Conservation (phyloP, 345 rosid genomes). For the Citrus sinensis region DVS_A1.0 CM039165.1:26471501-26472000, state of each 20-base stretch:
- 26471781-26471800: constrained; percentile 3
- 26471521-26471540: neutral
- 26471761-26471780: constrained; percentile 16
- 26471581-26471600: too few species aligned
- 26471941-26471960: too few species aligned
- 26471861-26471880: constrained; percentile 21
- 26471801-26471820: constrained; percentile 27
- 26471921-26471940: too few species aligned
- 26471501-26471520: neutral
- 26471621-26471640: neutral
- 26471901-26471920: too few species aligned
- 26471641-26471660: neutral
- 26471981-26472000: too few species aligned
- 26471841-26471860: constrained; percentile 45
- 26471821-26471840: constrained; percentile 43
- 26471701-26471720: neutral
- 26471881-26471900: too few species aligned
- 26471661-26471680: neutral
- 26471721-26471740: neutral
- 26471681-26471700: neutral
- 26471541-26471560: neutral
- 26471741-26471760: constrained; percentile 14
- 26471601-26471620: too few species aligned
- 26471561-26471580: too few species aligned
- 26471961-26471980: too few species aligned